Conservation (phyloP, 768 basidiomycete genomes). For the Russula virescens region DNA sequence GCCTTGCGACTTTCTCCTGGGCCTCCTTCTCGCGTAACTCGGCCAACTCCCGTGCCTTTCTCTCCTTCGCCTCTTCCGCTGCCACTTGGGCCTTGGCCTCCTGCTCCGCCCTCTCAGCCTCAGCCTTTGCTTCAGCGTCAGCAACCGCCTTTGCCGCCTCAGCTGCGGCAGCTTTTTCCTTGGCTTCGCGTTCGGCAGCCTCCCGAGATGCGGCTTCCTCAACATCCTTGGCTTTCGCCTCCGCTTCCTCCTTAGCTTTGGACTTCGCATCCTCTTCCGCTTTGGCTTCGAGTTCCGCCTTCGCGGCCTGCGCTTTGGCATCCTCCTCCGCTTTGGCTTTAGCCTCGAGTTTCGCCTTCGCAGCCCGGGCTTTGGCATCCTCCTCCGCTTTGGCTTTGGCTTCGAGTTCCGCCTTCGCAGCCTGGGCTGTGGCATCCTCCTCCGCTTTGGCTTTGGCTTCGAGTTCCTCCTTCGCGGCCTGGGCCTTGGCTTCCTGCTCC, state of each 20-base stretch:
- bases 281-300: background rate
- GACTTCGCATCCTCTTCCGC: background rate
- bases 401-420: no score
- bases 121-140: background rate
- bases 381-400: no score
- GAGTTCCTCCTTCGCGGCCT: no score
- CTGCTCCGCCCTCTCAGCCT: background rate
- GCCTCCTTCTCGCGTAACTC: background rate
- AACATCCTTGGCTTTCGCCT: background rate
- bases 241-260: background rate
- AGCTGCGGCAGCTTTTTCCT: background rate
- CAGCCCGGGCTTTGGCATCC: no score
- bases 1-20: background rate
- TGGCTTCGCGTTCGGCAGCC: background rate
- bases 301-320: no score
- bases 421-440: no score
- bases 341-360: background rate
- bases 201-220: background rate
- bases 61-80: background rate
- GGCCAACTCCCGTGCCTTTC: background rate
- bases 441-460: no score
- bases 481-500: background rate
- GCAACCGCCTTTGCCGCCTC: background rate
- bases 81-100: no score
- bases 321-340: background rate